A percentile compares a stretch with the other conserved stretches of the same genome.
phyloP scores from a whole-genome alignment of 1,284 basidiomycete species.

The Cryptococcus neoformans region DNA sequence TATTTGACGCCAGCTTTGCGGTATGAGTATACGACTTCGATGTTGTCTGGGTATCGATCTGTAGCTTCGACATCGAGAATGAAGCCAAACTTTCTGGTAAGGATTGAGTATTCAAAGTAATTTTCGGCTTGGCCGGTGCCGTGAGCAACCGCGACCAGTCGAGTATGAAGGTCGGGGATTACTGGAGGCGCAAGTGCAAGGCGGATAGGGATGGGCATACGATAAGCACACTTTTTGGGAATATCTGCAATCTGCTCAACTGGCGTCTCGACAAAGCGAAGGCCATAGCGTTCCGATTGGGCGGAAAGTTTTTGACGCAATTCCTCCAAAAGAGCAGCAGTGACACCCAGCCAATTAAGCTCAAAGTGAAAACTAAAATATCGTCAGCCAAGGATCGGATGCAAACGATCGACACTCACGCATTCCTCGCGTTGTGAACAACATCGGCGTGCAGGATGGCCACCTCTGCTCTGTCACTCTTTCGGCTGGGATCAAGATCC shows the following conservation, averaged over 20 bases:
- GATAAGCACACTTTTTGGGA: slow-evolving; percentile 75
- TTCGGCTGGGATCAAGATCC: slow-evolving; percentile 75
- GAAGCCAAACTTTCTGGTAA: slow-evolving; percentile 68
- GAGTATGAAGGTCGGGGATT: slow-evolving; percentile 64
- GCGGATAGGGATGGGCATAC: slow-evolving; percentile 76
- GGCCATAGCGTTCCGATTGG: slow-evolving; percentile 82
- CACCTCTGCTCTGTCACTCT: slow-evolving; percentile 80
- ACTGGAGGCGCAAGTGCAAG: slow-evolving; percentile 69
- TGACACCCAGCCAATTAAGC: slow-evolving; percentile 95
- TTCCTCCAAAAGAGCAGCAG: slow-evolving; percentile 93
- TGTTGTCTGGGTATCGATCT: slow-evolving; percentile 67
- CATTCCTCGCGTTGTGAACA: slow-evolving; percentile 84
- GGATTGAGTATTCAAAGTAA: slow-evolving; percentile 77
- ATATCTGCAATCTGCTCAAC: slow-evolving; percentile 81
- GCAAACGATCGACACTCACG: slow-evolving; percentile 42
- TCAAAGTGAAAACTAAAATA: slow-evolving; percentile 75
- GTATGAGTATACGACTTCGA: slow-evolving; percentile 88
- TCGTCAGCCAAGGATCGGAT: not conserved
- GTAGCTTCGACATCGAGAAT: slow-evolving; percentile 82
- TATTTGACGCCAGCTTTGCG: slow-evolving; percentile 62
- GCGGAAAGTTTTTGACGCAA: slow-evolving; percentile 79
- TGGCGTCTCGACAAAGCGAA: slow-evolving; percentile 89
- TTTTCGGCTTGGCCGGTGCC: slow-evolving; percentile 57
- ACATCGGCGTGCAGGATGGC: slow-evolving; percentile 87
- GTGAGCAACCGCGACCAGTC: slow-evolving; percentile 57